Evolutionary conservation across 2,329 filamentous ascomycete genomes (phyloP).

Genomic region (Penicillium sp.): DNA sequence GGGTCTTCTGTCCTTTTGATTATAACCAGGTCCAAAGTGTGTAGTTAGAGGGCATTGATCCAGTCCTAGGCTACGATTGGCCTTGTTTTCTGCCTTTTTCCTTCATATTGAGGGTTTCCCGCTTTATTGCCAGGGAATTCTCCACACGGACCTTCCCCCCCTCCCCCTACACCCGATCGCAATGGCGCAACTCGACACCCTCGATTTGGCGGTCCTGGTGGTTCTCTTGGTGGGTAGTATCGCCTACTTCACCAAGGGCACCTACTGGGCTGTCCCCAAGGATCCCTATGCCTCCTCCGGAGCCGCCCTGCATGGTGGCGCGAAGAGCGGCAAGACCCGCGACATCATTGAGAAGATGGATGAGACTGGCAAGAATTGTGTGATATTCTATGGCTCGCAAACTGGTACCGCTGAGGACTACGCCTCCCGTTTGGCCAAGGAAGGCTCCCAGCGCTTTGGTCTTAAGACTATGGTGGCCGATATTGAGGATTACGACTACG

Average conservation of each 20-base stretch:
- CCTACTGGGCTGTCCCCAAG: conserved; percentile 77
- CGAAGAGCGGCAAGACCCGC: conserved; percentile 79
- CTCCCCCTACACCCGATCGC: conserved; percentile 3
- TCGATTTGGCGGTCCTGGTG: conserved; percentile 90
- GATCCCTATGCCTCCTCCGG: conserved; percentile 83
- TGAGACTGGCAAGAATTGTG: conserved; percentile 92
- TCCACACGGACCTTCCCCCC: not conserved
- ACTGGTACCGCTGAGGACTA: conserved; percentile 99
- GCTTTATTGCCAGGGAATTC: conserved; percentile 2
- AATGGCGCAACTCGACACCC: conserved; percentile 95
- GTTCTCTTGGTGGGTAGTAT: conserved; percentile 81
- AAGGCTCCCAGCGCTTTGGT: conserved; percentile 93
- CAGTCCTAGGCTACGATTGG: not conserved
- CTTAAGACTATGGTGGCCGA: conserved; percentile 98
- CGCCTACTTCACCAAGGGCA: conserved; percentile 98
- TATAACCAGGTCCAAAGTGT: not conserved
- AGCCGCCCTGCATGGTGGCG: conserved; percentile 59
- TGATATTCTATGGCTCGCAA: conserved; percentile 98
- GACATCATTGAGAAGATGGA: conserved; percentile 97
- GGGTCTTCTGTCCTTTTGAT: conserved; percentile 4
- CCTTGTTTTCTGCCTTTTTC: not conserved
- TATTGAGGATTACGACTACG: conserved; percentile 95
- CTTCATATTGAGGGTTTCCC: not conserved
- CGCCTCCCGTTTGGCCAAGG: conserved; percentile 91
- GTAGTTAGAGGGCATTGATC: not conserved